Evolutionary conservation across 306 rosid genomes (phyloP).

Genomic region (Gastrolobium villosum): DNA sequence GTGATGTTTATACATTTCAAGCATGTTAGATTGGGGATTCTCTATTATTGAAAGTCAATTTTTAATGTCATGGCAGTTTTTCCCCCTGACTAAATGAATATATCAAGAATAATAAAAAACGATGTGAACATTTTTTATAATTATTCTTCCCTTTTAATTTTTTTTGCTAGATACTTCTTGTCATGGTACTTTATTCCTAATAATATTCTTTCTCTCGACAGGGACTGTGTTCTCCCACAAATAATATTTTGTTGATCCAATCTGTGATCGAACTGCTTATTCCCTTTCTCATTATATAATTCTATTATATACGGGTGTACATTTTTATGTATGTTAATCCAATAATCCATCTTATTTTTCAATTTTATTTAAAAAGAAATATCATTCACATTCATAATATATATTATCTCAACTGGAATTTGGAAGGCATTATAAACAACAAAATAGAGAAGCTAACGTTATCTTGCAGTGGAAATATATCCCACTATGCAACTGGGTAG

Average conservation of each 20-base stretch:
- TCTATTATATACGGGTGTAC: neutral
- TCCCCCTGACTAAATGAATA: too few relatives aligned
- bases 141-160: neutral
- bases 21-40: neutral
- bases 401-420: neutral
- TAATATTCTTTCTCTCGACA: neutral
- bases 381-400: neutral
- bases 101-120: neutral
- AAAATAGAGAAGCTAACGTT: slow-evolving; percentile 14
- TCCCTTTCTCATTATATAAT: neutral
- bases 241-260: neutral
- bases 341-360: neutral
- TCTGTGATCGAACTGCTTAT: neutral
- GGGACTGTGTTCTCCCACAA: neutral
- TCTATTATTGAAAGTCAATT: neutral
- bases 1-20: neutral
- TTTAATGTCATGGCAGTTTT: too few relatives aligned
- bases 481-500: neutral
- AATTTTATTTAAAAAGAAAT: too few relatives aligned
- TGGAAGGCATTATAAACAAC: neutral
- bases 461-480: slow-evolving; percentile 28
- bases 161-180: neutral
- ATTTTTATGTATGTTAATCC: neutral
- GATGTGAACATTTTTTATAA: neutral
- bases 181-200: neutral